phyloP scores from a whole-genome alignment of 257 asterid genomes.

The Petunia secreta region DNA sequence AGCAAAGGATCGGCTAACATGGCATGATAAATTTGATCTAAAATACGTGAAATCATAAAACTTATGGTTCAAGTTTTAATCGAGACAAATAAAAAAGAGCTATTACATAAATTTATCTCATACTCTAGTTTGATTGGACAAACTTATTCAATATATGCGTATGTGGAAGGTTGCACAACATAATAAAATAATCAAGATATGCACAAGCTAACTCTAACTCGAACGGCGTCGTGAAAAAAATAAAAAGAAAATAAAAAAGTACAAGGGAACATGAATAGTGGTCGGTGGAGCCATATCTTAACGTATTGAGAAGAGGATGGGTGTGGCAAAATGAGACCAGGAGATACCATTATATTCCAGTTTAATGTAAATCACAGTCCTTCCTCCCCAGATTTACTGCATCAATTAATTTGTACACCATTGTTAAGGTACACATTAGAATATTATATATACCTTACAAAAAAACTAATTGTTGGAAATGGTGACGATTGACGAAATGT shows the following conservation, averaged over 20 bases:
- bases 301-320: not conserved
- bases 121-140: too few species aligned
- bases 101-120: too few species aligned
- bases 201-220: not conserved
- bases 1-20: conserved; percentile 7
- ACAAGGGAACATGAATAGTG: not conserved
- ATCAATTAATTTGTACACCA: not conserved
- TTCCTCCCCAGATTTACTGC: not conserved
- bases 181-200: not conserved
- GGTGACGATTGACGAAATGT: conserved; percentile 20
- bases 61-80: too few species aligned
- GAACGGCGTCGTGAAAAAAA: too few species aligned
- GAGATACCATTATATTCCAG: not conserved
- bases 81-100: too few species aligned
- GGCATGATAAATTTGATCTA: too few species aligned
- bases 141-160: too few species aligned
- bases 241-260: too few species aligned
- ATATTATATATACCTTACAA: not conserved
- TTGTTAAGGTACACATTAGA: not conserved
- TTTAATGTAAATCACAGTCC: not conserved
- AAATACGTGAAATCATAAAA: too few species aligned
- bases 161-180: too few species aligned
- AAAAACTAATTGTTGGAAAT: not conserved
- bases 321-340: not conserved
- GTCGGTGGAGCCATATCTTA: conserved; percentile 13